Base-by-base conservation (phyloP, 345 rosid genomes). In the Populus nigra region DNA sequence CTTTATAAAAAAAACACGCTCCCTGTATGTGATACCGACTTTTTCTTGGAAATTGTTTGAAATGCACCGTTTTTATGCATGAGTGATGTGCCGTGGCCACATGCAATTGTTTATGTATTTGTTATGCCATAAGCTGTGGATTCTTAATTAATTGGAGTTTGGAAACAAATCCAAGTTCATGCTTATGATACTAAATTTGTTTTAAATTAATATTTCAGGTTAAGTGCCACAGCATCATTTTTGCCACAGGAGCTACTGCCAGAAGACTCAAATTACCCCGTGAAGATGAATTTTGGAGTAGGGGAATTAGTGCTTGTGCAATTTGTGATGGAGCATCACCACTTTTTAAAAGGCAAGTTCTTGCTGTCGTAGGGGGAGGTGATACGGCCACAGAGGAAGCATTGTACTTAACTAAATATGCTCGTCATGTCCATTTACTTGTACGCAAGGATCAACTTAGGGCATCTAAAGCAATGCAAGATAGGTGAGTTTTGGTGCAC, bases 341-440 rank as follows among this genome's bases (percentile, higher is more conserved):
- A 43, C 82, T 95, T 72, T 95, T 95, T 77, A 95, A 95, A 87
- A 91, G 99, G 13, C 97, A 95, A 82, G 94, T 92, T 74, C 98
- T 95, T 18, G 98, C 94, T 8, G 99, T 95, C 72, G 96, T 93
- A 80, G 99, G 99, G 82, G 99, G 99, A 33, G 99, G 99, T 78
- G 99, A 95, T 92, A 95, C 99, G 9, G 97, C 99, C 22, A 93
- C 98, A 11, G 99, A 95, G 81, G 99, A 95, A 87, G 98, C 99
- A 70, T 29, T 95, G 39, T 95, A 95, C 87, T 89, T 95, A 33
- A 95, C 99, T 0, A 95, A 95, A 84, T 95, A 91, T 81, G 99
- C 98, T 39, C 91, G 94, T 55, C 99, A 95, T 85, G 98, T 95
- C 88, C 99, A 95, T 88, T 88, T 95, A 76, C 98, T 95, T 50